Evolutionary conservation across 192 early-diverging fungal genomes (phyloP).

Genomic region (Coemansia sp.): DNA sequence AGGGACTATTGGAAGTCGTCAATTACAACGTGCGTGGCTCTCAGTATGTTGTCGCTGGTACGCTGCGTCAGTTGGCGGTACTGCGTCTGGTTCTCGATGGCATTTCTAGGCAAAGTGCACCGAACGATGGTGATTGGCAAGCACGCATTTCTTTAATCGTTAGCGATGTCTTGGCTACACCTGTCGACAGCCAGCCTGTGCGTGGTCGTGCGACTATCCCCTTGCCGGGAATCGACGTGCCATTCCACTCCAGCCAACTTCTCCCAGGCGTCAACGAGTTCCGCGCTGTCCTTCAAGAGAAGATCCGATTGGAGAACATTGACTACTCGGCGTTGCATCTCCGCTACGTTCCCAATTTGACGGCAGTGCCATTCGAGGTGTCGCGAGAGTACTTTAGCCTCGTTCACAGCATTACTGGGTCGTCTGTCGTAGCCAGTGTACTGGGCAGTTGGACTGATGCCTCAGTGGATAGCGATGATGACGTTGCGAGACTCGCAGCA

Average conservation of each 20-base stretch:
- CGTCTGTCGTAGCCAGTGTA: constrained; percentile 65
- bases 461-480: constrained; percentile 57
- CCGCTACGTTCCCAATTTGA: constrained; percentile 95
- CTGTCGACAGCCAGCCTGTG: constrained; percentile 64
- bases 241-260: constrained; percentile 87
- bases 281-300: constrained; percentile 79
- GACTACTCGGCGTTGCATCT: constrained; percentile 66
- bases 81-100: constrained; percentile 84
- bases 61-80: constrained; percentile 72
- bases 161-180: constrained; percentile 62
- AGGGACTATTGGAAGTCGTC: constrained; percentile 84
- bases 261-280: constrained; percentile 80
- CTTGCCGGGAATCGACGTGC: constrained; percentile 88
- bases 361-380: constrained; percentile 85
- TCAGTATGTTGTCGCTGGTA: constrained; percentile 93
- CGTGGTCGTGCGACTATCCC: constrained; percentile 89
- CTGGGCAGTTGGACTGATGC: constrained; percentile 66
- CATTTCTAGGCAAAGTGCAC: constrained; percentile 63
- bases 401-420: constrained; percentile 70
- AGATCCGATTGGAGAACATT: constrained; percentile 70
- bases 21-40: constrained; percentile 95
- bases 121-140: constrained; percentile 79
- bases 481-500: constrained; percentile 71
- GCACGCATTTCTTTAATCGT: constrained; percentile 74
- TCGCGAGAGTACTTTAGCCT: constrained; percentile 74